Conservation (phyloP, 768 basidiomycete genomes). For the Pleurotus citrinopileatus region DNA sequence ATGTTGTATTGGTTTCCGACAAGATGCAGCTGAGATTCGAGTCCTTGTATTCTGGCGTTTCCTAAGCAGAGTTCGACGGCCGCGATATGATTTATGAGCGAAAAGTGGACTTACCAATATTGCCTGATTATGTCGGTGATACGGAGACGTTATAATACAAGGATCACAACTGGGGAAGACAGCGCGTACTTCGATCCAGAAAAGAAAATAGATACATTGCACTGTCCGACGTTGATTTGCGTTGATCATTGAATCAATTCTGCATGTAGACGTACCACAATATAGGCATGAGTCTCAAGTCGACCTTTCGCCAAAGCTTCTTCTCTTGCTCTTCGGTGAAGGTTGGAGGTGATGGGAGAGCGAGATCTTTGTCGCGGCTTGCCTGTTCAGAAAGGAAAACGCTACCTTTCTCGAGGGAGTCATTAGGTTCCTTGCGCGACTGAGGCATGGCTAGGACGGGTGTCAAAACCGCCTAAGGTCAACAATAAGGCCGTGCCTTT, state of each 20-base stretch:
- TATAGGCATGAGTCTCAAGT: constrained; percentile 55
- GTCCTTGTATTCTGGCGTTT: constrained; percentile 66
- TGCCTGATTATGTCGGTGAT: constrained; percentile 47
- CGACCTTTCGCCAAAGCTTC: constrained; percentile 56
- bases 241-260: neutral
- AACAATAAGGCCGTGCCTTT: no score
- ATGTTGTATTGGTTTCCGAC: constrained; percentile 63
- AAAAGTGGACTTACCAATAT: constrained; percentile 41
- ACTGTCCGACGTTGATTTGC: constrained; percentile 13
- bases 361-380: constrained; percentile 41
- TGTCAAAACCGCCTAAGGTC: no score
- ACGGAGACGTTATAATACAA: neutral
- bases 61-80: constrained; percentile 30
- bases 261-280: constrained; percentile 21
- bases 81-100: neutral
- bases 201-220: constrained; percentile 64
- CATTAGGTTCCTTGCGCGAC: no score
- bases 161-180: neutral
- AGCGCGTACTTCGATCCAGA: constrained; percentile 58
- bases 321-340: constrained; percentile 49
- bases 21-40: constrained; percentile 52
- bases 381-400: no score
- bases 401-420: no score
- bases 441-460: no score
- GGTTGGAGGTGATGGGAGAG: constrained; percentile 41